These are phyloP conservation scores for Fagopyrum tataricum DNA, from an alignment of 148 eudicot genomes.

Conservation along the genomic window DNA sequence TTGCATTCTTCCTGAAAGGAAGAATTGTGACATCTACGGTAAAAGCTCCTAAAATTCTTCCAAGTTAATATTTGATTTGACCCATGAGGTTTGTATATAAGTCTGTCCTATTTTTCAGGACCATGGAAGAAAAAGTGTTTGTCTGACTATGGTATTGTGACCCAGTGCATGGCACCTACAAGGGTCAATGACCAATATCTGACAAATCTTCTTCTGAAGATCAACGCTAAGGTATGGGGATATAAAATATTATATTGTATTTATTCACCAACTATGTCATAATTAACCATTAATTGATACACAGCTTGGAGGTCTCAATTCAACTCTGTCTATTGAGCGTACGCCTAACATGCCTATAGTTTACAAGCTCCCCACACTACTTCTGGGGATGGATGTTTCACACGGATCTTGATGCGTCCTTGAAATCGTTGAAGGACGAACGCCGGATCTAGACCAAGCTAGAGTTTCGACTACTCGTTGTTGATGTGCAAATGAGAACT, in stretches of 20 bases:
- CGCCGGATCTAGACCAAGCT: too few relatives aligned
- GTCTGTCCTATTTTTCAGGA: conserved; percentile 25
- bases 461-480: too few relatives aligned
- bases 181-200: conserved; percentile 69
- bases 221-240: conserved; percentile 53
- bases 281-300: neutral
- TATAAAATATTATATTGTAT: neutral
- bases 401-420: too few relatives aligned
- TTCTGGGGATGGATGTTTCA: conserved; percentile 58
- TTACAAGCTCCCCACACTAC: conserved; percentile 33
- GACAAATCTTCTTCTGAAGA: conserved; percentile 69
- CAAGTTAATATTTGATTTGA: neutral
- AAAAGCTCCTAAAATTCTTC: neutral
- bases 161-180: conserved; percentile 66
- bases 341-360: conserved; percentile 31
- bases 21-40: conserved; percentile 40
- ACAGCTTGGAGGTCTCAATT: conserved; percentile 54
- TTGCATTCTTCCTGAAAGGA: conserved; percentile 39
- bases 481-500: too few relatives aligned
- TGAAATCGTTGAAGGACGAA: too few relatives aligned
- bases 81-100: neutral
- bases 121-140: conserved; percentile 65
- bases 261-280: neutral
- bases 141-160: conserved; percentile 49
- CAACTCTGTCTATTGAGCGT: conserved; percentile 27